phyloP scores from a whole-genome alignment of 1,284 basidiomycete genomes.

The Cryptococcus amylolentus region DNA sequence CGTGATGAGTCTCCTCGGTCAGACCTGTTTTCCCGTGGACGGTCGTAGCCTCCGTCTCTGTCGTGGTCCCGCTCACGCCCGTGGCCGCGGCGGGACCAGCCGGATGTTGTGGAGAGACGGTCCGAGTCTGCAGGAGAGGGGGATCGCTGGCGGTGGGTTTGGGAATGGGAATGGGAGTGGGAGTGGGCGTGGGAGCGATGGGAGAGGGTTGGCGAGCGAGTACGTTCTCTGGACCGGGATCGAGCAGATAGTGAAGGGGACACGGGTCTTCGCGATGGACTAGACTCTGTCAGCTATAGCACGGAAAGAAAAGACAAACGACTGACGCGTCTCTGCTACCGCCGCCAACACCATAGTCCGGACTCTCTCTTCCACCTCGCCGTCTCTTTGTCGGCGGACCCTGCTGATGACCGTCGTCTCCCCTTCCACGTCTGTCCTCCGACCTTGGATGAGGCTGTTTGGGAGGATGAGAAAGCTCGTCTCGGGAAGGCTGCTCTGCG shows the following conservation, averaged over 20 bases:
- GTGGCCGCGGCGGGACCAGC: neutral
- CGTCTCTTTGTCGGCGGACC: too few species aligned
- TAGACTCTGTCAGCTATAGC: neutral
- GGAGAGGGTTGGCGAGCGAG: constrained; percentile 6
- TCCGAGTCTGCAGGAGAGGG: neutral
- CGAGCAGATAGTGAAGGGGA: constrained; percentile 7
- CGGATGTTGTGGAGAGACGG: neutral
- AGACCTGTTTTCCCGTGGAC: neutral
- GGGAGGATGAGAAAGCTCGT: neutral
- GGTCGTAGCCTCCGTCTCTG: neutral
- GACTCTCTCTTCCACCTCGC: constrained; percentile 17
- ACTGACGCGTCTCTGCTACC: neutral
- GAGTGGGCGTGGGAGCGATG: neutral
- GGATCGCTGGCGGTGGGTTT: neutral
- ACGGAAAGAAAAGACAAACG: neutral
- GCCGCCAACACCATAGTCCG: constrained; percentile 29
- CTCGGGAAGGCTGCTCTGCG: neutral
- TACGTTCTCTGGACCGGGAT: constrained; percentile 12
- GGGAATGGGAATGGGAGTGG: neutral
- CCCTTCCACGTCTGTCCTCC: too few species aligned
- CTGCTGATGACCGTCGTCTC: too few species aligned
- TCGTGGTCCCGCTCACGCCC: neutral
- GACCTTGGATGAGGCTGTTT: too few species aligned
- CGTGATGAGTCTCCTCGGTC: too few species aligned
- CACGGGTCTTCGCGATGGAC: neutral